phyloP scores from a whole-genome alignment of 192 early-diverging fungal genomes.

The Linderina pennispora region DNA sequence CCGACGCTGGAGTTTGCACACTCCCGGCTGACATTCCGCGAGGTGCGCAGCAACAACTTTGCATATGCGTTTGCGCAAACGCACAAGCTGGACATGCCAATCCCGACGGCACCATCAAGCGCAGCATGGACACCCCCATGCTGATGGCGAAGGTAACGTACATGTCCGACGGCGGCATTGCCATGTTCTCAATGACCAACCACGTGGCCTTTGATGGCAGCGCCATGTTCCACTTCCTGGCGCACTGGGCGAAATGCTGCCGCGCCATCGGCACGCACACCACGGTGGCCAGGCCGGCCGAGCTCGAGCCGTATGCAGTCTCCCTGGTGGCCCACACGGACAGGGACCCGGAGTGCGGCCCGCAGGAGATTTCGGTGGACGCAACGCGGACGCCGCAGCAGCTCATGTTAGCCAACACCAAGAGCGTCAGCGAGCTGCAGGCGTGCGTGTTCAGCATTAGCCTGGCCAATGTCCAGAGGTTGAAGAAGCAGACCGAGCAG shows the following conservation, averaged over 20 bases:
- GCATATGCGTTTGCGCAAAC: conserved; percentile 13
- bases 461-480: background rate
- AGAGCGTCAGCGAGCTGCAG: background rate
- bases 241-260: conserved; percentile 34
- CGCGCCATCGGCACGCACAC: background rate
- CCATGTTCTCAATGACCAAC: conserved; percentile 27
- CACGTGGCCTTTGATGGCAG: conserved; percentile 44
- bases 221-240: conserved; percentile 33
- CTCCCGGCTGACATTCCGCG: conserved; percentile 1
- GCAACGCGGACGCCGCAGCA: conserved; percentile 13
- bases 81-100: conserved; percentile 12
- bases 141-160: conserved; percentile 36
- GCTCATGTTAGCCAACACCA: conserved; percentile 4
- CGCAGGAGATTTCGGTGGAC: conserved; percentile 26
- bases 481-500: conserved; percentile 9
- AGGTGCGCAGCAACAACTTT: conserved; percentile 9
- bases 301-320: conserved; percentile 5
- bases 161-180: conserved; percentile 25
- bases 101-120: conserved; percentile 16
- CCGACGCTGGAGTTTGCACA: conserved; percentile 27
- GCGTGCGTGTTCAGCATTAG: conserved; percentile 25
- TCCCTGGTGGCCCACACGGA: conserved; percentile 1
- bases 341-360: background rate
- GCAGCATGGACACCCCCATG: conserved; percentile 14
- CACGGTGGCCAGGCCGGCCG: conserved; percentile 2